A percentile compares a stretch with the other conserved stretches of the same genome.
phyloP scores from a whole-genome alignment of 257 asterid genomes.

The Solanum sitiens region DNA sequence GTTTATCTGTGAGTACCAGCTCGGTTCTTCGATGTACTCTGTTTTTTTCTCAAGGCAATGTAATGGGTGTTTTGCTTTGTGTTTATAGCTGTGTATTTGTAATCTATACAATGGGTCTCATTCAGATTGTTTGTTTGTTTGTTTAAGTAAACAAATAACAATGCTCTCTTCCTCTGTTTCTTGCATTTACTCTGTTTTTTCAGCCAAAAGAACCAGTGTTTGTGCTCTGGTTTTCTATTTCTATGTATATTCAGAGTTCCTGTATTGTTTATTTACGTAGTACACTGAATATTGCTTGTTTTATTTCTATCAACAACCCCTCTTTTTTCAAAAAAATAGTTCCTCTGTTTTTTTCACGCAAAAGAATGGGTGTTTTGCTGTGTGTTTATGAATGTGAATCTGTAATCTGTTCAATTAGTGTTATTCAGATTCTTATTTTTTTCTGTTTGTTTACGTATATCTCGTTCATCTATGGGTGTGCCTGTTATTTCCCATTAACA shows the following conservation, averaged over 20 bases:
- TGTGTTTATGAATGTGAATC: background rate
- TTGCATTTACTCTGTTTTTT: background rate
- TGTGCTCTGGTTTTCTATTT: background rate
- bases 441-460: background rate
- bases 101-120: background rate
- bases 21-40: background rate
- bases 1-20: background rate
- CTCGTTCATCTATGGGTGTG: background rate
- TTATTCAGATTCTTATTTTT: background rate
- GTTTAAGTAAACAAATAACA: background rate
- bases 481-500: background rate
- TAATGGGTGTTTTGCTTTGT: background rate
- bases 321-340: background rate
- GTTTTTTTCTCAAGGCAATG: background rate
- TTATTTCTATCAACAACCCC: background rate
- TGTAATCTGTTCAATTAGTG: background rate
- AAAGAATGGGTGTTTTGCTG: background rate
- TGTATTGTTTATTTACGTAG: background rate
- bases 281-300: background rate
- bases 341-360: background rate
- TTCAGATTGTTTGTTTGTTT: background rate
- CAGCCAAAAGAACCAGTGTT: background rate
- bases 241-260: background rate
- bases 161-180: background rate
- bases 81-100: background rate